phyloP scores from a whole-genome alignment of 306 rosid genomes.

The Vigna unguiculata region DNA sequence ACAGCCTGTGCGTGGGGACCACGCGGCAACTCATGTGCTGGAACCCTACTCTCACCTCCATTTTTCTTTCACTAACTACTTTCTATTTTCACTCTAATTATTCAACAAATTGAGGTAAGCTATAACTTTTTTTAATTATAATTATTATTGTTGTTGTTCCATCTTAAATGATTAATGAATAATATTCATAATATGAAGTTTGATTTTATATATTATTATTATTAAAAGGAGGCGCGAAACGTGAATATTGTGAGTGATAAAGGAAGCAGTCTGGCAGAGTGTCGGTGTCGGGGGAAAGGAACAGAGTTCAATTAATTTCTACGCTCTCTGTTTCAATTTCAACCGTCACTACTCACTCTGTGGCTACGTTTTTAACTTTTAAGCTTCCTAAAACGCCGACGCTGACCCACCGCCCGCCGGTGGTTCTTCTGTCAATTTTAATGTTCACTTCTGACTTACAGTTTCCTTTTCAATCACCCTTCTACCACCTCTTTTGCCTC shows the following conservation, averaged over 20 bases:
- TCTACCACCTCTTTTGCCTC: background rate
- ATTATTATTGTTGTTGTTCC: too few relatives aligned
- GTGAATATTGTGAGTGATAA: constrained; percentile 36
- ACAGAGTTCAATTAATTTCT: constrained; percentile 12
- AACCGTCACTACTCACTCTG: constrained; percentile 27
- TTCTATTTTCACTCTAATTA: too few relatives aligned
- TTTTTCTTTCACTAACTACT: constrained; percentile 14
- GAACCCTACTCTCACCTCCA: background rate
- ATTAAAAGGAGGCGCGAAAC: constrained; percentile 36
- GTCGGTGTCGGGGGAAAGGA: constrained; percentile 49
- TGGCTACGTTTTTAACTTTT: background rate
- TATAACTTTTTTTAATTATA: background rate
- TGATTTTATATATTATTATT: too few relatives aligned
- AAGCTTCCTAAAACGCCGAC: constrained; percentile 12
- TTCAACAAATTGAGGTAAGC: background rate
- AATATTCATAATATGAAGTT: too few relatives aligned
- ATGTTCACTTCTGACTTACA: constrained; percentile 16
- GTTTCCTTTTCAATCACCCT: constrained; percentile 17
- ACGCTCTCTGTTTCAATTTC: constrained; percentile 19
- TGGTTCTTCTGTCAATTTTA: constrained; percentile 48
- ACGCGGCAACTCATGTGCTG: constrained; percentile 51
- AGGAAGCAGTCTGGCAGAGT: constrained; percentile 41
- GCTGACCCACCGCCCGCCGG: constrained; percentile 46
- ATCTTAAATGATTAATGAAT: too few relatives aligned
- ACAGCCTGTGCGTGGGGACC: constrained; percentile 76